Base-by-base conservation (phyloP, 768 basidiomycete genomes). In the Hygrocybe coccinea region DNA sequence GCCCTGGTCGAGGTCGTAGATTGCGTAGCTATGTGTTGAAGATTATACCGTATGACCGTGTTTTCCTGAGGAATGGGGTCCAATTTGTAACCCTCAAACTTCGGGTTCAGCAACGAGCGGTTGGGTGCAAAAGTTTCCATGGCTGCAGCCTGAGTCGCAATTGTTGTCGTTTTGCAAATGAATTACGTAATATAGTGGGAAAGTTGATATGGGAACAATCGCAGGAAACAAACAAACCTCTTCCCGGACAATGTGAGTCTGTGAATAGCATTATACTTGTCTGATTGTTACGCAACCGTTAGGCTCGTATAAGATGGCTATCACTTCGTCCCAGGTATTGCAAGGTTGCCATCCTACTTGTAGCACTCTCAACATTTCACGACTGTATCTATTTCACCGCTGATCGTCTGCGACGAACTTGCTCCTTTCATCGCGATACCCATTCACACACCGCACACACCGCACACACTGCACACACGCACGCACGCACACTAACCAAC, bases 41-140 rank as follows among this genome's bases (percentile, higher is more conserved):
- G 78, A 8, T 68, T 67, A 65, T 78, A 79, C 22, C 80, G 76
- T 17, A 70, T 68, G 4, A 87, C 76, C 8, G 73, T 71, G 7
- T 79, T 71, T n/a, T 84, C 80, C 60, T 85, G 83, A 10, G 75
- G 66, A 34, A 89, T 72, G 2, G 82, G 71, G 58, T 84, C 77
- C 24, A 94, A 76, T 60, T 81, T 89, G 67, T 94, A 93, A 1
- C 87, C 88, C 60, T 94, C 91, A 55, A 94, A 94, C 60, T 86
- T 87, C 1, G 89, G 83, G 61, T 93, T 92, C 22, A 89, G 69
- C 14, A 92, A 76, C 29, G 75, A 64, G 39, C 80, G 79, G 5
- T 78, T 71, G 9, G 76, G 38, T 10, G 21, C 29, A 34, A 56
- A 56, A 9, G 49, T 34, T 43, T 17, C 49, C 48, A 49, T 54